Base-by-base conservation (phyloP, 2,329 filamentous ascomycete species). In the Fusarium sp. region DNA sequence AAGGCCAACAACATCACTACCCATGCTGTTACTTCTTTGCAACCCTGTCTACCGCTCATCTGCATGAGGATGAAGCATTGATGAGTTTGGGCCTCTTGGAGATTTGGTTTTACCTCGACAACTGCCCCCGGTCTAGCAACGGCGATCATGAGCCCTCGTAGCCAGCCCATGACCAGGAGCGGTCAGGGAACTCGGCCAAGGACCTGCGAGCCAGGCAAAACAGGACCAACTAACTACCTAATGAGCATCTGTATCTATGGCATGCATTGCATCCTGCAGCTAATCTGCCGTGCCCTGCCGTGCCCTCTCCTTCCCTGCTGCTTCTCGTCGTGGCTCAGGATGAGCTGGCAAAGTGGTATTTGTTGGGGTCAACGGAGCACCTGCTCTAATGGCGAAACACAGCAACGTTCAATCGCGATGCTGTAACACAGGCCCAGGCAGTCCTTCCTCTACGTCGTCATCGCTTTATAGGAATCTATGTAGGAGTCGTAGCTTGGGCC, bases 231-330 rank as follows among this genome's bases (percentile, higher is more conserved):
- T 66, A 68, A 69, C 60, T 56, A 63, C 60, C 68, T 66, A 68
- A 69, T 45, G 58, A 58, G 55, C 65, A 53, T 65, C 65, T 69
- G 69, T 71, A 69, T 56, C 56, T 70, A 71, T 71, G 69, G 69
- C 68, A 70, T 71, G 69, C 69, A 71, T 71, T 71, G 63, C 69
- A 53, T 71, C 61, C 68, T 71, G 69, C 69, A 71, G 56, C 69
- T 71, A 71, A 71, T 65, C 53, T 57, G 53, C 59, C 68, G 51
- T 69, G 60, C 61, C 63, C 59, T 63, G 54, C 49, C 49, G 17
- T 48, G 48, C 44, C 53, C 31, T 32, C 42, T 55, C 61, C 47
- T 66, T 43, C 53, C 60, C 53, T 58, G 52, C 48, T 57, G 45
- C 42, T 38, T 60, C 46, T 56, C 53, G 58, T 61, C 41, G 49